Evolutionary conservation across 192 early-diverging fungal genomes (phyloP), one percentile per base, ranked within the genome.

Genomic region (Tieghemiomyces parasiticus): DNA sequence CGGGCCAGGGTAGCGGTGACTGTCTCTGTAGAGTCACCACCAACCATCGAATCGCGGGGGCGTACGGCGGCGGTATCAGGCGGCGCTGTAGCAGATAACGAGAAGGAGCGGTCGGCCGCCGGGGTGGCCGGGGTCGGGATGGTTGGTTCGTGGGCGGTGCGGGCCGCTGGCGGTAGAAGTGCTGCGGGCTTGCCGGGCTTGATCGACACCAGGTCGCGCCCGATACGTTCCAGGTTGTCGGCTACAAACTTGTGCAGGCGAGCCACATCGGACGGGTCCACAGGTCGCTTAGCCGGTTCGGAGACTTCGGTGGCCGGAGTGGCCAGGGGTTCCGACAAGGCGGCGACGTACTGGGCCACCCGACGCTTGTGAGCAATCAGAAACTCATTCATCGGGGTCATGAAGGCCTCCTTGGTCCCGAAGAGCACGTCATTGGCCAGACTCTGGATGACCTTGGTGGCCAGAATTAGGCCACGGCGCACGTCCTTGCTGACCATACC

Each of bases 401-500:
- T 96, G 68, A 84, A 98, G 1, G 81, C 79, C 75, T 98, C 95
- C 70, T 98, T 98, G 60, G 78, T 78, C 53, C 92, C 92, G 72
- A 98, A 98, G 35, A 90, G 72, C 19, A 95, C 87, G 63, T 94
- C 88, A 65, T 98, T 98, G 28, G 93, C 92, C 48, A 98, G 64
- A 63, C 95, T 95, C 59, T 95, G 93, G 53, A 97, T 93, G 16
- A 95, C 89, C 67, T 97, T 98, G 24, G 92, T 94, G 44, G 85
- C 85, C 33, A 96, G 72, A 45, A 98, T 67, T 46, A 93, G 71
- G 42, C 94, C 92, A 59, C 95, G 84, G 24, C 87, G 79, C 46
- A 94, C 72, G 33, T 91, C 85, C 42, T 84, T 79, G 47, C 72
- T 67, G 32, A 77, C 72, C 30, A 84, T 77, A 32, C 79, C 72